These are phyloP conservation scores for Acidiella bohemica DNA, from an alignment of 495 filamentous ascomycete genomes.

Conservation along the genomic window DNA sequence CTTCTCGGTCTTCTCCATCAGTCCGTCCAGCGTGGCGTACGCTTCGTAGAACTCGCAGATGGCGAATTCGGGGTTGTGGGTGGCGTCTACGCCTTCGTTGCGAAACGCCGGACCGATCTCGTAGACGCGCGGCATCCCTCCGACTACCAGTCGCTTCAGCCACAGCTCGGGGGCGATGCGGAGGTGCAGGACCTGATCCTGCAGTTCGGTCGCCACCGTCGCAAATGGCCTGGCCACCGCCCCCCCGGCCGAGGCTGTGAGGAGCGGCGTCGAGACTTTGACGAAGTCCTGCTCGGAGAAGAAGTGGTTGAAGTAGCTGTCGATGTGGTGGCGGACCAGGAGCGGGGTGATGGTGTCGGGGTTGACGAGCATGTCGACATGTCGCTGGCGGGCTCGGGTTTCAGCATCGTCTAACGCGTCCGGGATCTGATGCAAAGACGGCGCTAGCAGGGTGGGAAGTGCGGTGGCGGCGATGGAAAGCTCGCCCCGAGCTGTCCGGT, in stretches of 20 bases:
- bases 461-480: conserved; percentile 56
- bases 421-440: conserved; percentile 64
- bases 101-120: conserved; percentile 90
- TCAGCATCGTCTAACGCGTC: conserved; percentile 49
- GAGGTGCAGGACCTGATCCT: conserved; percentile 53
- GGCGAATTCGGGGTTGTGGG: conserved; percentile 93
- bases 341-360: conserved; percentile 50
- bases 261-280: conserved; percentile 81
- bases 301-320: conserved; percentile 59
- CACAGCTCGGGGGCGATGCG: conserved; percentile 88
- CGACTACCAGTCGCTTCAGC: conserved; percentile 83
- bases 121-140: conserved; percentile 79
- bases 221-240: conserved; percentile 76
- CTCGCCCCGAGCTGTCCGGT: conserved; percentile 59
- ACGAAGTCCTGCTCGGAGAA: conserved; percentile 57
- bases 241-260: conserved; percentile 62
- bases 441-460: conserved; percentile 58
- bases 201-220: conserved; percentile 58
- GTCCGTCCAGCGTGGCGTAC: conserved; percentile 61
- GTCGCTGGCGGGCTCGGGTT: conserved; percentile 50
- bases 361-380: conserved; percentile 73
- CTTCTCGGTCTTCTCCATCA: conserved; percentile 61
- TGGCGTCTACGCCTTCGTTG: conserved; percentile 84
- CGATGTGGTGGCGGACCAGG: conserved; percentile 57
- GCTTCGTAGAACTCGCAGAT: conserved; percentile 94